Evolutionary conservation across 805 yeast genomes (phyloP), one percentile per base, ranked within the genome.

Genomic region (Starmera quercuum): DNA sequence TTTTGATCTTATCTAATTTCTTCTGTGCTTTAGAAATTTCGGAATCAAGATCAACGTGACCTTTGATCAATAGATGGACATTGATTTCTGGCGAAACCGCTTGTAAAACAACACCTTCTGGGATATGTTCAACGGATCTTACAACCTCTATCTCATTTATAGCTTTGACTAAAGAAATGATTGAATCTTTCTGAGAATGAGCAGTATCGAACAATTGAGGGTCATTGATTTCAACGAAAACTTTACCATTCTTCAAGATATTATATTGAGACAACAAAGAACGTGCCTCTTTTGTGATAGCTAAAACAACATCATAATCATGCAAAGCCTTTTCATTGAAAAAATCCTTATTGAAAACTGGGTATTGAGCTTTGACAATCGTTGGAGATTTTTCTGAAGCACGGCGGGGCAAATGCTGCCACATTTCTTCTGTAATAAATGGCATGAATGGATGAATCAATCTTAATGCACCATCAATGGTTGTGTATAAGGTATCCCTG

Each of bases 391-490:
- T 61, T 50, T 84, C 96, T 34, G 77, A 64, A 7, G 75, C 71
- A 56, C 96, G 78, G 53, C 83, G 81, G 50, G 97, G 97, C 53
- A 92, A 68, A 64, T 97, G 84, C 68, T 92, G 98, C 97, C 97
- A 92, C 84, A 92, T 76, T 70, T 92, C 98, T 64, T 92, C 98
- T 31, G 97, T 81, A 46, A 92, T 68, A 58, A 76, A 92, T 26
- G 98, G 98, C 98, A 92, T 92, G 70, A 86, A 92, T 58, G 98
- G 98, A 58, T 90, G 97, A 48, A 90, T 92, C 66, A 92, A 58
- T 58, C 73, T 80, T 66, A 90, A 73, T 9, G 96, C 96, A 46
- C 83, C 83, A 53, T 92, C 97, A 47, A 90, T 71, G 65, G 95
- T 75, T 23, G 92, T 84, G 75, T 87, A 92, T 46, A 92, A 71